A percentile compares a stretch with the other conserved stretches of the same genome.
Evolutionary conservation across 2,329 filamentous ascomycete genomes (phyloP).

Genomic region (Leptographium wingfieldii): DNA sequence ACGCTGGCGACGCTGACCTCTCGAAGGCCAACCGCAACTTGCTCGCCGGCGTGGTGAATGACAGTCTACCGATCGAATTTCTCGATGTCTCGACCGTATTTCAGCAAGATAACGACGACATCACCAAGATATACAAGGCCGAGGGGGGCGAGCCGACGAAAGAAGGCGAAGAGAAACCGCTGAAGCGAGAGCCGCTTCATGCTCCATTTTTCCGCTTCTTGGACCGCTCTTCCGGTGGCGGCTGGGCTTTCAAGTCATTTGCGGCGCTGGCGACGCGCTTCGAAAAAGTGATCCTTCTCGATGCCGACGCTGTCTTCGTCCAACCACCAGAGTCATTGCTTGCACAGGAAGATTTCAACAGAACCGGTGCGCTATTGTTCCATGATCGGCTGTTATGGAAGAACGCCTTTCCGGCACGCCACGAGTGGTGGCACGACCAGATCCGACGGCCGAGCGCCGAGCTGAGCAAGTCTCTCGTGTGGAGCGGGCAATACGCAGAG

Average conservation of each 20-base stretch:
- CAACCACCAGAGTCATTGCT: constrained; percentile 4
- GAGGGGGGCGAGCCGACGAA: not conserved
- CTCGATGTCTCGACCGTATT: not conserved
- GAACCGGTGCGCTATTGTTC: constrained; percentile 1
- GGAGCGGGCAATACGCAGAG: not conserved
- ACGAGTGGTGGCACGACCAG: constrained; percentile 3
- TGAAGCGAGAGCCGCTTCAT: not conserved
- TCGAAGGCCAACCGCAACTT: not conserved
- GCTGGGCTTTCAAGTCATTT: constrained; percentile 4
- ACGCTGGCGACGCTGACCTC: constrained; percentile 1
- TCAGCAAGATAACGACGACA: not conserved
- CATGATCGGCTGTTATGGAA: constrained; percentile 4
- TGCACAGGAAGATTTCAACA: not conserved
- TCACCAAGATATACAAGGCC: not conserved
- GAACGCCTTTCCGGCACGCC: not conserved
- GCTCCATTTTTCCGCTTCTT: not conserved
- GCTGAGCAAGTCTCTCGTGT: constrained; percentile 1
- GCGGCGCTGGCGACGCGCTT: constrained; percentile 3
- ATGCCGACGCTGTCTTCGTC: constrained; percentile 4
- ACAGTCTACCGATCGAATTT: not conserved
- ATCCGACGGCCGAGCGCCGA: constrained; percentile 3
- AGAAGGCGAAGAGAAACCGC: not conserved
- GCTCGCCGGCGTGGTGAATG: not conserved
- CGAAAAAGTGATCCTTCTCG: constrained; percentile 3
- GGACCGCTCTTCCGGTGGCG: not conserved